Evolutionary conservation across 2,329 filamentous ascomycete genomes (phyloP), one percentile per base, ranked within the genome.

Genomic region (Penicillium sclerotigenum): DNA sequence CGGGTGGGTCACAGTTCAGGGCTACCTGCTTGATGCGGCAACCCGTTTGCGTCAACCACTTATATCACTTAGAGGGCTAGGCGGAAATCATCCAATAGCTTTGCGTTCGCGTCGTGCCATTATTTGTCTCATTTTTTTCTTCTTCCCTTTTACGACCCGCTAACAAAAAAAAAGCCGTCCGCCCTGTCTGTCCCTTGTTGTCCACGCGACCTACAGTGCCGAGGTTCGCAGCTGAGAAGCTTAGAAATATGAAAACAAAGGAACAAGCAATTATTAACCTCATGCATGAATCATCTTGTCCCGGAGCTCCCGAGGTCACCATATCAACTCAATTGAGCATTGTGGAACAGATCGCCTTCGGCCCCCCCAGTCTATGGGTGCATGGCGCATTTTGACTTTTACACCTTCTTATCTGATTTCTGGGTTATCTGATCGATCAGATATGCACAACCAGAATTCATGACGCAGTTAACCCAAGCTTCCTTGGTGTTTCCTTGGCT

Each of bases 1-100:
- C 36, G 29, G 43, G 28, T 53, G 29, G 43, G 28, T 53, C 28
- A n/a, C 42, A 53, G 34, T 42, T 16, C 31, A 29, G 24, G 40
- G 41, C 20, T 26, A 33, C 43, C 18, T 49, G n/a, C 49, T 41
- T 22, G n/a, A 52, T 46, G 40, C 49, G 41, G 49, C 10, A 40
- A 8, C 16, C 52, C 47, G 53, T 46, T 55, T 55, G 47, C 52
- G 40, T 52, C 47, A 36, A 28, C 5, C 9, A n/a, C 22, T 20
- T 11, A 6, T 3, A 20, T 11, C 10, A 18, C 36, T 38, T 38
- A 6, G 20, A 20, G 10, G 16, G 4, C 26, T 9, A 9, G 14
- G 10, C n/a, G 9, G 14, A 33, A 11, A 22, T 20, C 5, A 37
- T 31, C 9, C 6, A 13, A 46, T 7, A 16, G 11, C n/a, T 5